Conservation (phyloP, 345 rosid genomes). For the Salix viminalis region DNA sequence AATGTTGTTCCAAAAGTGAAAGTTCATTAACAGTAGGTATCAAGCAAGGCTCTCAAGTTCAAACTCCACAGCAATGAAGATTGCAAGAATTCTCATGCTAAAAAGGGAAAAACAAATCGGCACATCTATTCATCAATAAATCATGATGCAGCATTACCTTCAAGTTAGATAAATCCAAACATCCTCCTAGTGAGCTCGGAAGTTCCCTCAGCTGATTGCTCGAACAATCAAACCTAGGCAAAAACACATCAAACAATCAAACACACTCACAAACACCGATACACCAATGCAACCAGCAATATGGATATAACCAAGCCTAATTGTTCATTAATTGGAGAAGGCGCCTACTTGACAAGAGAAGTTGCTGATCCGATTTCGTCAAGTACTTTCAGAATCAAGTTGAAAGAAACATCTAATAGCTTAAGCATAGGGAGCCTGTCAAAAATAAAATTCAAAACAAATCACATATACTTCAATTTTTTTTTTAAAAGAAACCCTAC, state of each 20-base stretch:
- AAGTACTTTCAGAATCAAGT: constrained; percentile 55
- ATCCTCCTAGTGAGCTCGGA: constrained; percentile 71
- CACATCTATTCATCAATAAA: constrained; percentile 10
- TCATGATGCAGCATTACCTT: constrained; percentile 51
- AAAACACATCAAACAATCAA: constrained; percentile 6
- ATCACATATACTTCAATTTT: neutral
- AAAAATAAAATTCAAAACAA: neutral
- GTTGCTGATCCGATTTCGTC: constrained; percentile 74
- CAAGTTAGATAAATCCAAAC: constrained; percentile 66
- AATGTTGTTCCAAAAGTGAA: neutral
- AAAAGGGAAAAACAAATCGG: neutral
- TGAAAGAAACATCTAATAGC: constrained; percentile 75
- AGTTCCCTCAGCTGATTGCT: constrained; percentile 68
- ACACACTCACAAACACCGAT: neutral
- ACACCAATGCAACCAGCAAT: neutral
- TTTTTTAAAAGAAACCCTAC: neutral
- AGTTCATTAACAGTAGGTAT: neutral
- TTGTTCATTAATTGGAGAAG: neutral
- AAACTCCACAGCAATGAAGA: neutral
- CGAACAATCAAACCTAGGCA: constrained; percentile 77
- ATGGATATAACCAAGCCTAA: neutral
- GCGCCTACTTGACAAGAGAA: constrained; percentile 79
- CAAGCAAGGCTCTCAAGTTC: neutral
- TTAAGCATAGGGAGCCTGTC: constrained; percentile 76
- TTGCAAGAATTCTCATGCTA: neutral